Evolutionary conservation across 257 asterid species (phyloP).

Genomic region (Oldenlandia corymbosa): DNA sequence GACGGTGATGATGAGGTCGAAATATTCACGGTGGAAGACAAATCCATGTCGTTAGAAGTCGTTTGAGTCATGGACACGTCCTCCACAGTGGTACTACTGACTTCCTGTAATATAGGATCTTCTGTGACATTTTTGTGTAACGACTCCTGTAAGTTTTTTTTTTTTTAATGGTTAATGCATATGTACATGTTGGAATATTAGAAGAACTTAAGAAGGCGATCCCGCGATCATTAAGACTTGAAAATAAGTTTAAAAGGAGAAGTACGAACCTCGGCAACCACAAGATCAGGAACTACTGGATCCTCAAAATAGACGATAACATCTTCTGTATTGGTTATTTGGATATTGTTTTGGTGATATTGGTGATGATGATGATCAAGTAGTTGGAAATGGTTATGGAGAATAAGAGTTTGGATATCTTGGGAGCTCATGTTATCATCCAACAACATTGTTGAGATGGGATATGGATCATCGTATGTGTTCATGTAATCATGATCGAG

Average conservation of each 20-base stretch:
- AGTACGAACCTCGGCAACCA: background rate
- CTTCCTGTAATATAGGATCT: too few relatives aligned
- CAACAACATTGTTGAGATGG: background rate
- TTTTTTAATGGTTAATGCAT: too few relatives aligned
- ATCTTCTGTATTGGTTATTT: constrained; percentile 7
- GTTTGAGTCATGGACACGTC: background rate
- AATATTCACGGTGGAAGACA: constrained; percentile 3
- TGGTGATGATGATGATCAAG: constrained; percentile 4
- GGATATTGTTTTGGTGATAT: background rate
- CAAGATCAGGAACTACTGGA: constrained; percentile 11
- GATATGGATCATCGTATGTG: background rate
- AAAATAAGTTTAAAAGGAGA: too few relatives aligned
- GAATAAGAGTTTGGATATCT: background rate
- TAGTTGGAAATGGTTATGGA: constrained; percentile 6
- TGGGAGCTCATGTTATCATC: constrained; percentile 2
- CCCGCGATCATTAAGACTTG: too few relatives aligned
- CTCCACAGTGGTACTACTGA: too few relatives aligned
- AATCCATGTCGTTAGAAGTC: constrained; percentile 9
- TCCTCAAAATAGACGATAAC: constrained; percentile 10
- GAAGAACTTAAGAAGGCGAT: too few relatives aligned
- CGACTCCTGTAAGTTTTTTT: too few relatives aligned
- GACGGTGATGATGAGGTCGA: background rate
- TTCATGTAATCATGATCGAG: background rate
- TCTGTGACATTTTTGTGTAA: too few relatives aligned
- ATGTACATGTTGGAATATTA: too few relatives aligned